Evolutionary conservation across 2,329 filamentous ascomycete species (phyloP).

Genomic region (Cladosporium velox): DNA sequence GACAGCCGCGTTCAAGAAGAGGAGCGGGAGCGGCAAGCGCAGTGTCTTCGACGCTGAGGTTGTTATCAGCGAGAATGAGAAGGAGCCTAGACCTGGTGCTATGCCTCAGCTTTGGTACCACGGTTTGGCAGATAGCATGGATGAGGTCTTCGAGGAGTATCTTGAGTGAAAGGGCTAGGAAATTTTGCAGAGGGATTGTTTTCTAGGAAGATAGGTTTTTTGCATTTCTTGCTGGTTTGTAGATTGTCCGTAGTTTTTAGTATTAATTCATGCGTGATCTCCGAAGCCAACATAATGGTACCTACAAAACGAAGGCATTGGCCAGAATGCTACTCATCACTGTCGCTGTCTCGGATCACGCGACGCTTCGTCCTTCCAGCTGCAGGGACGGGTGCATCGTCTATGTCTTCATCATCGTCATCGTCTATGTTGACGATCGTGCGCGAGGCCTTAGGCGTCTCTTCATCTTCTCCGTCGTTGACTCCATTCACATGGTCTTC

Average conservation of each 20-base stretch:
- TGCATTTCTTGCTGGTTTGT: not conserved
- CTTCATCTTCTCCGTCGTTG: conserved; percentile 1
- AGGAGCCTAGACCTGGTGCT: conserved; percentile 3
- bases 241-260: conserved; percentile 15
- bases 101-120: conserved; percentile 20
- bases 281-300: not conserved
- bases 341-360: conserved; percentile 19
- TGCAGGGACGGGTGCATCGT: not conserved
- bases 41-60: conserved; percentile 29
- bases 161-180: not conserved
- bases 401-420: not conserved
- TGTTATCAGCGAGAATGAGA: conserved; percentile 12
- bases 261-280: conserved; percentile 1
- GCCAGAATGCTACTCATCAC: conserved; percentile 3
- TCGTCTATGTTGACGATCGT: conserved; percentile 11
- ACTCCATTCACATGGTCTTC: not conserved
- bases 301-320: not conserved
- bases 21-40: conserved; percentile 22
- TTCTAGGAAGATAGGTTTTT: not conserved
- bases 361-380: conserved; percentile 5
- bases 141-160: not conserved
- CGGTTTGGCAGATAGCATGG: not conserved
- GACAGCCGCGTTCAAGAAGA: conserved; percentile 14
- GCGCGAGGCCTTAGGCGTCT: not conserved
- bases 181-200: not conserved